Conservation (phyloP, 176 grass and related monocot genomes). For the Secale cereale region DNA sequence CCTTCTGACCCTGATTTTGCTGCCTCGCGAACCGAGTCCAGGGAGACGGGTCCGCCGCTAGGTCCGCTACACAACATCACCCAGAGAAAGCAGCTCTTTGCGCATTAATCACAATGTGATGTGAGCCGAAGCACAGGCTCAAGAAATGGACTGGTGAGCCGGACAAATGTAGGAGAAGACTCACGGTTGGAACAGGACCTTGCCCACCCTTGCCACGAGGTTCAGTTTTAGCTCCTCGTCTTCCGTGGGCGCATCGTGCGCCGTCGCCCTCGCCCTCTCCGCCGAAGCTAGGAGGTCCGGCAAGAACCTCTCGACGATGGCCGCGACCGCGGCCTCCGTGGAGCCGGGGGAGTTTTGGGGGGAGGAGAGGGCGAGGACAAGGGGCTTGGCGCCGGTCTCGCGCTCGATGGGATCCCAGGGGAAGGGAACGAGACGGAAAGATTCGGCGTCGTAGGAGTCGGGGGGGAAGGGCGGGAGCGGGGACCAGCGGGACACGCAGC, state of each 20-base stretch:
- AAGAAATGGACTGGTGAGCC: not conserved
- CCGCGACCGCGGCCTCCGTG: not conserved
- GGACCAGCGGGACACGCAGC: slow-evolving; percentile 37
- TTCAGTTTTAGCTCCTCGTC: slow-evolving; percentile 13
- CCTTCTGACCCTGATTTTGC: not conserved
- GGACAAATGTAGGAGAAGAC: not conserved
- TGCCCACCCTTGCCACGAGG: slow-evolving; percentile 36
- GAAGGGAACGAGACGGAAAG: slow-evolving; percentile 30
- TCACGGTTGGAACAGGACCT: slow-evolving; percentile 35
- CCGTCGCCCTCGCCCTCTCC: slow-evolving; percentile 9
- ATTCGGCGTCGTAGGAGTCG: not conserved
- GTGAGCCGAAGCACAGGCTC: not conserved
- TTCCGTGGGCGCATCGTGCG: not conserved
- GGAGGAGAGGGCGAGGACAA: slow-evolving; percentile 22
- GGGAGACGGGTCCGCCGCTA: not conserved
- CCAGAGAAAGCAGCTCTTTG: not conserved
- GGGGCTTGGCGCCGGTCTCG: slow-evolving; percentile 33
- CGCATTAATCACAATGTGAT: not conserved
- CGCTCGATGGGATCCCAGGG: slow-evolving; percentile 32
- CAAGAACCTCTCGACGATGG: slow-evolving; percentile 22
- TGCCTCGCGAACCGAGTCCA: slow-evolving; percentile 17
- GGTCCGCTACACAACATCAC: slow-evolving; percentile 14
- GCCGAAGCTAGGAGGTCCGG: slow-evolving; percentile 28
- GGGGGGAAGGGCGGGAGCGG: not conserved
- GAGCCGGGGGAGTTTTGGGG: not conserved